phyloP scores from a whole-genome alignment of 2,329 filamentous ascomycete species.

The Aspergillus arachidicola region DNA sequence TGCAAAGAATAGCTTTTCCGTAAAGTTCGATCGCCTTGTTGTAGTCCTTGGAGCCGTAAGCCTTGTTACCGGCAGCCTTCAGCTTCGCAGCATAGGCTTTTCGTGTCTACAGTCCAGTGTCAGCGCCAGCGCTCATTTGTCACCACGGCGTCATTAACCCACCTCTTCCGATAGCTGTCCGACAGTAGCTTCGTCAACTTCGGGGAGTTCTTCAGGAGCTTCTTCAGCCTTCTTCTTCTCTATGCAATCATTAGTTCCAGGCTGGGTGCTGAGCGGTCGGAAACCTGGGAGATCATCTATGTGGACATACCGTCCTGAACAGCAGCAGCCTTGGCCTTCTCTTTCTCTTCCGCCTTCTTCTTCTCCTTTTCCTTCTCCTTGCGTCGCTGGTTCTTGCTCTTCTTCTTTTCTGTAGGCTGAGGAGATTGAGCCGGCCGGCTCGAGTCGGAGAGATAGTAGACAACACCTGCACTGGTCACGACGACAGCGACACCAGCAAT shows the following conservation, averaged over 20 bases:
- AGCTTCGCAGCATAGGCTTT: constrained; percentile 87
- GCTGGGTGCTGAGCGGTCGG: constrained; percentile 25
- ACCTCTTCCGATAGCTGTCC: constrained; percentile 52
- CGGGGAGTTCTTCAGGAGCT: constrained; percentile 67
- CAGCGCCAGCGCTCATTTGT: constrained; percentile 1
- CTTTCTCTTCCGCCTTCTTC: constrained; percentile 53
- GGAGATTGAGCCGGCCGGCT: constrained; percentile 44
- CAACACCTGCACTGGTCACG: constrained; percentile 84
- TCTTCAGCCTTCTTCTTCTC: constrained; percentile 51
- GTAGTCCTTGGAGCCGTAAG: constrained; percentile 93
- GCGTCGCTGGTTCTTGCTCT: constrained; percentile 87
- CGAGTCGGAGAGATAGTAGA: constrained; percentile 79
- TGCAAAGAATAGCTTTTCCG: constrained; percentile 93
- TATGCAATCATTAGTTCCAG: constrained; percentile 24
- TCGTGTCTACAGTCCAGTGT: constrained; percentile 60
- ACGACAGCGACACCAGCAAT: constrained; percentile 93
- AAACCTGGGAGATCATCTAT: constrained; percentile 38
- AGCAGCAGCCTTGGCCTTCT: constrained; percentile 55
- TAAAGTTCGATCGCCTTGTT: constrained; percentile 92
- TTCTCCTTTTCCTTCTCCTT: constrained; percentile 63
- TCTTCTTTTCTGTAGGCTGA: constrained; percentile 59
- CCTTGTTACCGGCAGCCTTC: constrained; percentile 94
- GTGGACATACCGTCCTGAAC: constrained; percentile 39
- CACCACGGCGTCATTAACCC: constrained; percentile 15
- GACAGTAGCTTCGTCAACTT: constrained; percentile 57